These are phyloP conservation scores for Vickermania ingenoplastis DNA, from an alignment of 208 protist species.

Conservation along the genomic window DNA sequence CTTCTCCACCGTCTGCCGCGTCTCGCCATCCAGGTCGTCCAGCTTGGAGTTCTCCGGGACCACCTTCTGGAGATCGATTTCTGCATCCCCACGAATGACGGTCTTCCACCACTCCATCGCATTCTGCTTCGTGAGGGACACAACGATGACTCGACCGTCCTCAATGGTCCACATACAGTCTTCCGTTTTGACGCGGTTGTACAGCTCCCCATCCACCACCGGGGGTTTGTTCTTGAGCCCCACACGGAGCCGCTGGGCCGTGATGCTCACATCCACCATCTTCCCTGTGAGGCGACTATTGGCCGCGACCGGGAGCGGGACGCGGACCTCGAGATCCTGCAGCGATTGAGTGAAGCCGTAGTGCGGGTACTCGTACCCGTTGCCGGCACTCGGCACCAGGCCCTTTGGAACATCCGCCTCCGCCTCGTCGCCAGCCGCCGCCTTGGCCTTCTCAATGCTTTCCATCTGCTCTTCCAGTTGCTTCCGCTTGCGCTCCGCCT, in stretches of 20 bases:
- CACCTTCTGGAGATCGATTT: conserved; percentile 92
- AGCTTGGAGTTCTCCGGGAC: conserved; percentile 92
- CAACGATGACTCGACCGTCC: conserved; percentile 71
- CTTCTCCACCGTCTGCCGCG: conserved; percentile 92
- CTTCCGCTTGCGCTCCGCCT: conserved; percentile 49
- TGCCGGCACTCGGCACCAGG: conserved; percentile 61
- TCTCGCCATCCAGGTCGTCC: conserved; percentile 91
- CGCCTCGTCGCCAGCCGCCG: conserved; percentile 18
- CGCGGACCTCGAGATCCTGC: conserved; percentile 81
- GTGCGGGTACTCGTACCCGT: conserved; percentile 83
- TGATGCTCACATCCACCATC: conserved; percentile 73
- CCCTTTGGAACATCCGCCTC: conserved; percentile 67
- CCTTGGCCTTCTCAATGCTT: conserved; percentile 17
- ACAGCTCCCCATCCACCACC: conserved; percentile 82
- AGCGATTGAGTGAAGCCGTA: conserved; percentile 88
- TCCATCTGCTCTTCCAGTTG: conserved; percentile 29
- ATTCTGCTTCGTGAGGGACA: conserved; percentile 87
- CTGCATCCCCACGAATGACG: conserved; percentile 72
- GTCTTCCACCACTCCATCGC: conserved; percentile 92
- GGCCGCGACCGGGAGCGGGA: conserved; percentile 49
- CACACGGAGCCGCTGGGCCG: conserved; percentile 47
- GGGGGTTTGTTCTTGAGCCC: conserved; percentile 73
- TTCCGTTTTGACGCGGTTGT: conserved; percentile 49
- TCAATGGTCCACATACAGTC: conserved; percentile 92
- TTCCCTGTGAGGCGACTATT: conserved; percentile 44